These are phyloP conservation scores for Leptomonas pyrrhocoris DNA, from an alignment of 208 protist species.

Conservation along the genomic window DNA sequence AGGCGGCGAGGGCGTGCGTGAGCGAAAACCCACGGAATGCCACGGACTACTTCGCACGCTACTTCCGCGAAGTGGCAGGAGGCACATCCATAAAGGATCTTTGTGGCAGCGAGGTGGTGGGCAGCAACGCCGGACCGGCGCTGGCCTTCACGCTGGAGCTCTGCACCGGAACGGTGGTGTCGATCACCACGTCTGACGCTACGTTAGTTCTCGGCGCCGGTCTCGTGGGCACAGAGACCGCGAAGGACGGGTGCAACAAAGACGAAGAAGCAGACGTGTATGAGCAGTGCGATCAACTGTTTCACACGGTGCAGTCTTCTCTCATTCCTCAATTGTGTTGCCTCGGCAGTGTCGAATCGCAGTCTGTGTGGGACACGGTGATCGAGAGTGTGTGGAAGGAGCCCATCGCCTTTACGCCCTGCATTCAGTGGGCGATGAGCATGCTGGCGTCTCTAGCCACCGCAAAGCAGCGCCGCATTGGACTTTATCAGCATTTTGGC, in stretches of 20 bases:
- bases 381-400: slow-evolving; percentile 6
- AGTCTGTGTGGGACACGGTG: slow-evolving; percentile 38
- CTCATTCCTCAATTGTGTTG: slow-evolving; percentile 28
- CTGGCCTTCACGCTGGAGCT: slow-evolving; percentile 34
- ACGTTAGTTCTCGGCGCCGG: neutral
- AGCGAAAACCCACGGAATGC: slow-evolving; percentile 52
- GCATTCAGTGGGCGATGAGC: slow-evolving; percentile 56
- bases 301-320: neutral
- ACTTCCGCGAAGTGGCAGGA: slow-evolving; percentile 58
- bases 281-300: neutral
- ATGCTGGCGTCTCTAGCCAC: slow-evolving; percentile 50
- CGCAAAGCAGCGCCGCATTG: slow-evolving; percentile 35
- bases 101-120: slow-evolving; percentile 32
- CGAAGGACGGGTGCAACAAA: neutral
- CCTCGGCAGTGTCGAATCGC: slow-evolving; percentile 32
- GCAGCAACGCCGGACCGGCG: slow-evolving; percentile 26
- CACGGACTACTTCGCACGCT: slow-evolving; percentile 65
- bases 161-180: slow-evolving; percentile 21
- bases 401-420: slow-evolving; percentile 3
- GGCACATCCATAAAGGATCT: slow-evolving; percentile 45
- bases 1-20: slow-evolving; percentile 79
- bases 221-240: neutral
- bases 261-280: neutral
- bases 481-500: slow-evolving; percentile 50
- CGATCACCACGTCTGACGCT: slow-evolving; percentile 13